Conservation (phyloP, 163 green algal genomes). For the Scenedesmus sp. region DNA sequence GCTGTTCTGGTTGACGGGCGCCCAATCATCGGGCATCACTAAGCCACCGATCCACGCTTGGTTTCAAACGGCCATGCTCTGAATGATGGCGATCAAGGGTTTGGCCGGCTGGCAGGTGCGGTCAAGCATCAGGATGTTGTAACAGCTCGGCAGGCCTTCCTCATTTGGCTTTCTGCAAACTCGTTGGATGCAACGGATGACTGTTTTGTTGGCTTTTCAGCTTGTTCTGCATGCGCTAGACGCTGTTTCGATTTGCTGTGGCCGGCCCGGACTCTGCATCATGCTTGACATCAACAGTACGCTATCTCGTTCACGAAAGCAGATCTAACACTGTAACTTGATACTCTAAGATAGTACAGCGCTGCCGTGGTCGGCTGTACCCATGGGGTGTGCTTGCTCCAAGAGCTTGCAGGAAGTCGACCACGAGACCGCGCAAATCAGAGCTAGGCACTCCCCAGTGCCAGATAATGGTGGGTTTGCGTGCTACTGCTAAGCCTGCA, state of each 20-base stretch:
- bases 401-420: conserved; percentile 9
- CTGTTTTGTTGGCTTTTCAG: background rate
- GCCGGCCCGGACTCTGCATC: background rate
- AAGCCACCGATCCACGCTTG: background rate
- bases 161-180: no score
- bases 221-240: no score
- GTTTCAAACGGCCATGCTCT: background rate
- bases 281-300: background rate
- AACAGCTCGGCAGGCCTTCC: background rate
- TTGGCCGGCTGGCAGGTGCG: background rate
- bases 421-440: background rate
- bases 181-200: no score
- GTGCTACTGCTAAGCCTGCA: background rate
- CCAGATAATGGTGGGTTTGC: background rate
- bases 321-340: background rate
- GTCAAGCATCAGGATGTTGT: background rate
- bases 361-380: background rate
- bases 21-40: background rate
- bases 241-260: background rate
- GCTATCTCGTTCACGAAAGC: background rate
- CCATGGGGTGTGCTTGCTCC: conserved; percentile 1
- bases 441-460: background rate
- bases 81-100: background rate
- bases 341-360: background rate
- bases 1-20: conserved; percentile 4